A percentile compares a stretch with the other conserved stretches of the same genome.
These are phyloP conservation scores for Chondrostereum purpureum DNA, from an alignment of 1,284 basidiomycete genomes.

Conservation along the genomic window DNA sequence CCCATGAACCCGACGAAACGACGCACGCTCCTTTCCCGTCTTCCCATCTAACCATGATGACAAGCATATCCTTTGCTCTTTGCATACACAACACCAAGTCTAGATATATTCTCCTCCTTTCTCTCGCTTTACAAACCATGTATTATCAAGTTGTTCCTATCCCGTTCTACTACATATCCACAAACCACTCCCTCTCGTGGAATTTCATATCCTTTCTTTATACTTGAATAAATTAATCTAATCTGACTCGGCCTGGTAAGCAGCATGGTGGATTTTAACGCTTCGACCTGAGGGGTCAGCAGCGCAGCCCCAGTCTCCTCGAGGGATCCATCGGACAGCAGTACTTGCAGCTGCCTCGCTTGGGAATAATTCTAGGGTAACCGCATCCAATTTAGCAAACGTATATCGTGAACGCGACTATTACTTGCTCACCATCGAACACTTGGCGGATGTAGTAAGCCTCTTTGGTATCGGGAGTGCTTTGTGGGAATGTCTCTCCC, in stretches of 20 bases:
- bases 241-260: conserved; percentile 45
- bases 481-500: conserved; percentile 71
- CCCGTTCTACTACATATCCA: too few relatives aligned
- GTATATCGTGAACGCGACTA: conserved; percentile 4
- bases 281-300: conserved; percentile 93
- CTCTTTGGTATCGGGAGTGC: conserved; percentile 95
- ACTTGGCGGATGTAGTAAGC: conserved; percentile 93
- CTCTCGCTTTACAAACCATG: conserved; percentile 1
- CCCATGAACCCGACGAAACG: conserved; percentile 16
- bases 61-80: too few relatives aligned
- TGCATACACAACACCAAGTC: conserved; percentile 9
- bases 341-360: conserved; percentile 71
- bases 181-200: too few relatives aligned
- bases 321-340: conserved; percentile 73
- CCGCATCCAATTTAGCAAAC: too few relatives aligned
- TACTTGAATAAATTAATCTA: not conserved
- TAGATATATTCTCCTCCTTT: too few relatives aligned
- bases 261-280: conserved; percentile 93
- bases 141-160: conserved; percentile 2
- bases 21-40: conserved; percentile 4
- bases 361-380: conserved; percentile 72
- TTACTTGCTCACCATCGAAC: conserved; percentile 66
- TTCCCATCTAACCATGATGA: conserved; percentile 10
- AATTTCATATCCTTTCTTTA: not conserved
- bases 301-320: conserved; percentile 95